Base-by-base conservation (phyloP, 352 stramenopile genomes). In the Phytophthora meadii region DNA sequence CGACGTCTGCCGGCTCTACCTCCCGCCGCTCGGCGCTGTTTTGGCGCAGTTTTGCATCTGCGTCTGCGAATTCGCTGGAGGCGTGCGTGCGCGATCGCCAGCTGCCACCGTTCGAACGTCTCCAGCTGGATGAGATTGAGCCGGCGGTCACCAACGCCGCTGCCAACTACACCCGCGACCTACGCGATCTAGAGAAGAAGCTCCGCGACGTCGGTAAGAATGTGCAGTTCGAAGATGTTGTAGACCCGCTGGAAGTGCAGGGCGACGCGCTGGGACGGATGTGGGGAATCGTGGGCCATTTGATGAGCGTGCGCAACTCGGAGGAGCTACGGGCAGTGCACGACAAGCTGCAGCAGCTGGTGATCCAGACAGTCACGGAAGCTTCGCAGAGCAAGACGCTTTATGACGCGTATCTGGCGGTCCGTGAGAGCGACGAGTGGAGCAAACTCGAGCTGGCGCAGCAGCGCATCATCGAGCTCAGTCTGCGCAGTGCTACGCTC, bases 291-390 rank as follows among this genome's bases (percentile, higher is more conserved):
- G 96, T 98, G 22, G 87, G 89, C 27, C 97, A 99, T 79, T 86
- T 99, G 42, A 98, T 98, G 74, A 98, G 95, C 46, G 97, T 99
- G 24, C 95, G 97, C 71, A 99, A 99, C 79, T 97, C 87, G 45
- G 90, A 98, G 5, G 94, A 97, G 52, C 76, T 99, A 19, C 85
- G 97, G 36, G 66, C 86, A n/a, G 96, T 92, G 14, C 96, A 99
- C 74, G 91, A 98, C 69, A 69, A 90, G 34, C 88, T 98, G 66
- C 86, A 95, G 70, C 94, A 98, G 59, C 87, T 97, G 36, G 93
- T 99, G 27, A 96, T 99, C 37, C 63, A 97, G 81, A 90, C 92
- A 0, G 89, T 97, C 50, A 98, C 92, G 15, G 84, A 96, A 54
- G 87, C 97, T 27, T 90, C 85, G 19, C 97, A 99, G 83, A 98